Evolutionary conservation across 768 basidiomycete genomes (phyloP), one percentile per base, ranked within the genome.

Genomic region (Mycena indigotica): DNA sequence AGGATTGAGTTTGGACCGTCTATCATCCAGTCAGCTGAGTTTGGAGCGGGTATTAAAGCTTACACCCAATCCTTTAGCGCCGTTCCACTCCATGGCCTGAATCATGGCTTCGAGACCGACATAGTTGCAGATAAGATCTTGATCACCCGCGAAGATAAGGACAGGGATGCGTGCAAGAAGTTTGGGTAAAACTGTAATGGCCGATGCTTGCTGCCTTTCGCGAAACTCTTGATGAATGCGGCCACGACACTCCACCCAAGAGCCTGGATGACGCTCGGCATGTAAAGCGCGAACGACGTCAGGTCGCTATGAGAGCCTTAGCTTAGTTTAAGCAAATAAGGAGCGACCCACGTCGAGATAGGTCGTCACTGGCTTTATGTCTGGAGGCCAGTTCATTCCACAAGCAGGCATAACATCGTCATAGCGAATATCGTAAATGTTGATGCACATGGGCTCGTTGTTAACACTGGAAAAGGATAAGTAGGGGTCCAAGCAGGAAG

Each of bases 321-420:
- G 50, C 51, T 46, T 30, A 44, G n/a, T 28, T 24, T 28, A 51
- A 29, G 56, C 1, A 53, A 45, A n/a, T 15, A 19, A 17, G 28
- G 30, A 56, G n/a, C 41, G 50, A 77, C 91, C 52, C 69, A 97
- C 96, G 25, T 84, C 84, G 4, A 99, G 83, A 68, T 95, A 96
- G 1, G 76, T 73, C 17, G 86, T 88, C 8, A 98, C 76, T 46
- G 85, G 82, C 3, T 79, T 71, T 48, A 98, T 84, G 66, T 95
- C 93, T 29, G 88, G 87, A 5, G 95, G 96, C 96, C 95, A 99
- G 73, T 95, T 96, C 93, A 96, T 91, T 2, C 96, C 97, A 71
- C 97, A 99, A 1, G 85, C 88, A 17, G 97, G 97, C 30, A 70
- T 75, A 13, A 81, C 81, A 69, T 99, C 97, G 53, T 91, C 86